These are phyloP conservation scores for Sicyos edulis DNA, from an alignment of 306 rosid genomes.

Conservation along the genomic window DNA sequence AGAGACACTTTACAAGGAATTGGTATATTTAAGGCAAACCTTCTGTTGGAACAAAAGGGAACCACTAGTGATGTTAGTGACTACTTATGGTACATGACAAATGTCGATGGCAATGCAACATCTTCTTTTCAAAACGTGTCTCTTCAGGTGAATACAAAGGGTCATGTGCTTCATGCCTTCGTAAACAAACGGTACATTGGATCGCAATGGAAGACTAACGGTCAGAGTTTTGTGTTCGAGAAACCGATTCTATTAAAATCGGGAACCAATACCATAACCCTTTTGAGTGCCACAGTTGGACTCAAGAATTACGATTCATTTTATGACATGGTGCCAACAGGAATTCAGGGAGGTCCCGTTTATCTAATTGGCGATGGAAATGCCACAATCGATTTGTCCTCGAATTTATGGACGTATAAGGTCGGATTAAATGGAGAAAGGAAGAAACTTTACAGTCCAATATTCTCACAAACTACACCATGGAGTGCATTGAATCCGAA, in stretches of 20 bases:
- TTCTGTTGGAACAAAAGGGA: conserved; percentile 39
- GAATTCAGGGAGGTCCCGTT: no score
- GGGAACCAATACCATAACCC: not conserved
- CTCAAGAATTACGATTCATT: not conserved
- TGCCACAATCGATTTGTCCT: no score
- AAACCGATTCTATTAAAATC: not conserved
- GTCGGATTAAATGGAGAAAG: conserved; percentile 14
- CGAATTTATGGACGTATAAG: no score
- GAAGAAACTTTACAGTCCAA: conserved; percentile 24
- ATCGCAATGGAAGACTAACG: not conserved
- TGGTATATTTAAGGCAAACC: conserved; percentile 11
- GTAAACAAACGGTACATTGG: not conserved
- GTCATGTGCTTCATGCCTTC: not conserved
- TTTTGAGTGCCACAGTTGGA: conserved; percentile 19
- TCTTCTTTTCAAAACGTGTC: not conserved
- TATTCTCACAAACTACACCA: conserved; percentile 23
- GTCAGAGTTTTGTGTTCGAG: not conserved
- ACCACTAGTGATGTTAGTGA: conserved; percentile 37
- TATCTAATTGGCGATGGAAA: no score
- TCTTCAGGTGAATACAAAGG: not conserved
- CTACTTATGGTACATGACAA: conserved; percentile 37
- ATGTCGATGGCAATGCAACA: not conserved
- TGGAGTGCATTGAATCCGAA: not conserved
- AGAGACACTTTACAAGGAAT: conserved; percentile 25
- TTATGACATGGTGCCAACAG: no score